Conservation (phyloP, 228 moss, liverwort and hornwort species). For the Sphagnum fallax region DNA sequence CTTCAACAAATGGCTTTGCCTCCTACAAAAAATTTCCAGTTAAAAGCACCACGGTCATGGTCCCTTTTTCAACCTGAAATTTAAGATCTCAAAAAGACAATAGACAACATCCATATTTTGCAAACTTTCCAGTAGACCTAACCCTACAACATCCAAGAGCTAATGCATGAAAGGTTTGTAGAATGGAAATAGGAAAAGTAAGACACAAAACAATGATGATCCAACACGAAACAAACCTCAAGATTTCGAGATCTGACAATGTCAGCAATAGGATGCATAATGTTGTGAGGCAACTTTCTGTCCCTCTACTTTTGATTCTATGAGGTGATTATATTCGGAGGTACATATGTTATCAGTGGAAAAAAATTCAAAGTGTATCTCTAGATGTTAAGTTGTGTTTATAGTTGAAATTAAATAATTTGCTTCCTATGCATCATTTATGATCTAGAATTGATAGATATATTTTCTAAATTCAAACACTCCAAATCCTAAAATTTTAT, state of each 20-base stretch:
- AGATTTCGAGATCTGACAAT: slow-evolving; percentile 97
- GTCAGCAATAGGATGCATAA: slow-evolving; percentile 94
- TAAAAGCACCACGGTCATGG: slow-evolving; percentile 88
- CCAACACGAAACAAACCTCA: slow-evolving; percentile 37
- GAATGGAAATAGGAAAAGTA: background rate
- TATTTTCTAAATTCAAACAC: too few species aligned
- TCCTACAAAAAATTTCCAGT: slow-evolving; percentile 93
- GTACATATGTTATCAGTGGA: too few species aligned
- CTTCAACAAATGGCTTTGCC: slow-evolving; percentile 96
- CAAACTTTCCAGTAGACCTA: background rate
- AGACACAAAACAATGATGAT: too few species aligned
- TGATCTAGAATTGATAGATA: too few species aligned
- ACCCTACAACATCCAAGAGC: background rate
- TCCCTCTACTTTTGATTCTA: too few species aligned
- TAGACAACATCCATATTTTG: background rate
- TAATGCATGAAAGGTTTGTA: background rate
- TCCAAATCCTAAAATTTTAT: too few species aligned
- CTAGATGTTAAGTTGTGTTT: too few species aligned
- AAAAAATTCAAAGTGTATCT: too few species aligned
- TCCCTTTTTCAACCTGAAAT: slow-evolving; percentile 88
- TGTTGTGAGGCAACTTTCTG: slow-evolving; percentile 47
- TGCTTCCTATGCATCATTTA: too few species aligned
- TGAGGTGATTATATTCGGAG: too few species aligned
- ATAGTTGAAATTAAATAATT: too few species aligned
- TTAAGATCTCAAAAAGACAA: background rate